Percentiles rank a stretch among this genome's conserved stretches.
Evolutionary conservation across 148 eudicot species (phyloP).

Genomic region (Rhododendron ovatum): DNA sequence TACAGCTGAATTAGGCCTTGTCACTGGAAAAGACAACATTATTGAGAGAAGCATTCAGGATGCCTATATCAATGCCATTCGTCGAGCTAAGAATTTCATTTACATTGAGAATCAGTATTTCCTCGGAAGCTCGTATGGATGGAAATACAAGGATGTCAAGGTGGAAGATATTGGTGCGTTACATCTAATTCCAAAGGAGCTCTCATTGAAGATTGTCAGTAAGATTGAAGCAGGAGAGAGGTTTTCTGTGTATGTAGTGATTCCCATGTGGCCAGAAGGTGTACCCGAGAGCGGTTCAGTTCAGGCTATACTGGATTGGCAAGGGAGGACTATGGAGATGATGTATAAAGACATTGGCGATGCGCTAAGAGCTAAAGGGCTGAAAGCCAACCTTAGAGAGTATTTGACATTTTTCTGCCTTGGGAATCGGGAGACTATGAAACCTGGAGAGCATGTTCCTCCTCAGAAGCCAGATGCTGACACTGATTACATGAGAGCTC

Average conservation of each 20-base stretch:
- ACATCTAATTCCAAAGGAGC: slow-evolving; percentile 14
- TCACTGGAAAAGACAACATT: slow-evolving; percentile 30
- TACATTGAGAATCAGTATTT: slow-evolving; percentile 42
- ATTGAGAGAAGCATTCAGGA: slow-evolving; percentile 40
- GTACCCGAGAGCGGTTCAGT: slow-evolving; percentile 20
- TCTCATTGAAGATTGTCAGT: slow-evolving; percentile 17
- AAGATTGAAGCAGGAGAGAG: slow-evolving; percentile 34
- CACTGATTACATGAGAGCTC: slow-evolving; percentile 27
- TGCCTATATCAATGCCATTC: slow-evolving; percentile 34
- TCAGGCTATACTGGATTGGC: slow-evolving; percentile 37
- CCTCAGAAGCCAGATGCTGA: slow-evolving; percentile 18
- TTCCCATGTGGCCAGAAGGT: slow-evolving; percentile 46
- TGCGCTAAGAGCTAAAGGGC: slow-evolving; percentile 23
- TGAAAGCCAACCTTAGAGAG: slow-evolving; percentile 25
- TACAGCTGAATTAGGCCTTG: slow-evolving; percentile 25
- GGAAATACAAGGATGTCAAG: slow-evolving; percentile 28
- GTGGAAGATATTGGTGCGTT: slow-evolving; percentile 25
- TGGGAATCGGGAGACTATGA: slow-evolving; percentile 27
- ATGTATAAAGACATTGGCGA: slow-evolving; percentile 30
- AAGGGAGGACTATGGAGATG: slow-evolving; percentile 37
- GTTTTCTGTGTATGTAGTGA: slow-evolving; percentile 27
- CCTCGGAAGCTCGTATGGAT: slow-evolving; percentile 33
- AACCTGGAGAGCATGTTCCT: slow-evolving; percentile 26
- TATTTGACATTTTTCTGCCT: slow-evolving; percentile 37
- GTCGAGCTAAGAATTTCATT: slow-evolving; percentile 32